These are phyloP conservation scores for Citrullus colocynthis DNA, from an alignment of 306 rosid genomes.

Conservation along the genomic window DNA sequence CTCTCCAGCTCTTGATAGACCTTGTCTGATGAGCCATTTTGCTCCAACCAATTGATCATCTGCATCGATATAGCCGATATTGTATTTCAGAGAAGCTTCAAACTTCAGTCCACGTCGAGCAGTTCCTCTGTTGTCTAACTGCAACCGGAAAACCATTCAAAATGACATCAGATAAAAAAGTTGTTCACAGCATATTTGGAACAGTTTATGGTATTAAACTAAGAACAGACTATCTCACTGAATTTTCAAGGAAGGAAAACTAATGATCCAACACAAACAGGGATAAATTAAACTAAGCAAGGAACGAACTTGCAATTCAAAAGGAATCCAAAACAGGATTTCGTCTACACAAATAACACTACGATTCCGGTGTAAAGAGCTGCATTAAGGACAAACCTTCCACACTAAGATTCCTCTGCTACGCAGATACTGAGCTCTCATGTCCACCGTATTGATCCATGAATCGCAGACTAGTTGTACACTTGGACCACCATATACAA, in stretches of 20 bases:
- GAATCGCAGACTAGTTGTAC: conserved; percentile 78
- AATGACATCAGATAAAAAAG: background rate
- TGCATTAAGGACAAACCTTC: conserved; percentile 55
- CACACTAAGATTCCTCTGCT: conserved; percentile 82
- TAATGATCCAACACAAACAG: background rate
- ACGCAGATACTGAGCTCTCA: conserved; percentile 82
- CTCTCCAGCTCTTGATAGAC: conserved; percentile 61
- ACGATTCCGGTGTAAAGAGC: conserved; percentile 1
- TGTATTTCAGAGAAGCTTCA: conserved; percentile 53
- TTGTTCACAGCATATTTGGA: background rate
- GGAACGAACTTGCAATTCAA: background rate
- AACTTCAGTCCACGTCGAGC: conserved; percentile 82
- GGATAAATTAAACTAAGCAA: background rate
- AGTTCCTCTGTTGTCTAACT: conserved; percentile 93
- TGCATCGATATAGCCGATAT: conserved; percentile 60
- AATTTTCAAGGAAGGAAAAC: background rate
- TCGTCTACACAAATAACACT: background rate
- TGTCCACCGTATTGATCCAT: conserved; percentile 74
- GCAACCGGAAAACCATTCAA: conserved; percentile 13
- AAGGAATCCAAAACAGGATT: background rate
- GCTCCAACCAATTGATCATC: conserved; percentile 88
- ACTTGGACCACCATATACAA: conserved; percentile 85
- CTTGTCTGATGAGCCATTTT: conserved; percentile 69
- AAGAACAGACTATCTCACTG: background rate
- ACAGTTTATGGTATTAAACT: background rate